These are phyloP conservation scores for Rugiboletus extremiorientalis DNA, from an alignment of 1,284 basidiomycete genomes.

Conservation along the genomic window DNA sequence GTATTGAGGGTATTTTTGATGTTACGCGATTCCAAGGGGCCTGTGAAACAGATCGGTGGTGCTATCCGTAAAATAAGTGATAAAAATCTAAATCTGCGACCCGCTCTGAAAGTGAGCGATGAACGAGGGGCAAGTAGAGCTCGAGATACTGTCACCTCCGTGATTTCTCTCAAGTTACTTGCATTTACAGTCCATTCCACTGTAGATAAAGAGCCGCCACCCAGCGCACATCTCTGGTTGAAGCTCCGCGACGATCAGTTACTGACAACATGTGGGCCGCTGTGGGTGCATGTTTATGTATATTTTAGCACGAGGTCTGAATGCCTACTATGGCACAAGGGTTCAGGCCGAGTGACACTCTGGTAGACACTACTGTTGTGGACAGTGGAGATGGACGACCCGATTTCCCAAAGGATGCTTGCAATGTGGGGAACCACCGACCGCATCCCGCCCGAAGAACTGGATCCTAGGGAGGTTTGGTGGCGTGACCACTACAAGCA, in stretches of 20 bases:
- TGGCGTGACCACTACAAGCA: constrained; percentile 19
- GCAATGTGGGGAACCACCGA: constrained; percentile 3
- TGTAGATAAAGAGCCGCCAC: too few species aligned
- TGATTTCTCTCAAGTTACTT: background rate
- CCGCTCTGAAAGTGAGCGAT: too few species aligned
- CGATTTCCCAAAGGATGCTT: background rate
- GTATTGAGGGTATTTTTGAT: background rate
- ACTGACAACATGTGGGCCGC: background rate
- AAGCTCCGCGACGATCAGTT: constrained; percentile 1
- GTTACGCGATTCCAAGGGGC: background rate
- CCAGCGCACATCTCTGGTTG: constrained; percentile 4
- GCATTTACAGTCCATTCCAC: too few species aligned
- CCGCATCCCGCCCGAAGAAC: constrained; percentile 4
- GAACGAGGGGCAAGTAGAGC: background rate
- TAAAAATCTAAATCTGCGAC: background rate
- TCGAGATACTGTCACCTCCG: background rate
- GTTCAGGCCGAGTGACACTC: background rate
- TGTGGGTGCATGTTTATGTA: constrained; percentile 11
- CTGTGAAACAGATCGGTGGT: background rate
- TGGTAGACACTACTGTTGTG: background rate
- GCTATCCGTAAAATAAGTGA: background rate
- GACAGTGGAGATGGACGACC: background rate
- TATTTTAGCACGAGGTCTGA: constrained; percentile 6
- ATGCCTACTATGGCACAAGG: background rate
- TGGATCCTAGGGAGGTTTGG: constrained; percentile 14